Evolutionary conservation across 2,329 filamentous ascomycete species (phyloP).

Genomic region (Pyrenophora seminiperda): DNA sequence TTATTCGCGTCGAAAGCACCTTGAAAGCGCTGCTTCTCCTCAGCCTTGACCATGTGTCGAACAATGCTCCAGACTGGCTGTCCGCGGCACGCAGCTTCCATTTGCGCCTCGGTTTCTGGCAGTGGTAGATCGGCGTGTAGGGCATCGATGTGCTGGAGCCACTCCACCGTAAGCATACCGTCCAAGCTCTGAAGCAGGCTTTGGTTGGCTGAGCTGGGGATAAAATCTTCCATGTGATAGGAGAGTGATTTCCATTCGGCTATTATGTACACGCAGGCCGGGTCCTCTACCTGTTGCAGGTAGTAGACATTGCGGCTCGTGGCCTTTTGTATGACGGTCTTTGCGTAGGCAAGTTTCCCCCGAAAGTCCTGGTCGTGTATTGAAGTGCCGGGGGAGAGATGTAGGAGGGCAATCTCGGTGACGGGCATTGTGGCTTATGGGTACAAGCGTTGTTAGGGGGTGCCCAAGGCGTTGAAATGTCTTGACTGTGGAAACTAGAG

Average conservation of each 20-base stretch:
- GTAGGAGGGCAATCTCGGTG: slow-evolving; percentile 55
- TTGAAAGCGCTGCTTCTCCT: slow-evolving; percentile 32
- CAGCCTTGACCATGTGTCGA: slow-evolving; percentile 42
- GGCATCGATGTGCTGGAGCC: slow-evolving; percentile 51
- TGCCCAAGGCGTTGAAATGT: neutral
- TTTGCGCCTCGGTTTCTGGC: slow-evolving; percentile 10
- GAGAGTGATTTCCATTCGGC: slow-evolving; percentile 54
- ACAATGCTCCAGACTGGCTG: slow-evolving; percentile 38
- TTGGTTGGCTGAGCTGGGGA: slow-evolving; percentile 52
- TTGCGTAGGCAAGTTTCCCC: slow-evolving; percentile 45
- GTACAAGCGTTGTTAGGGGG: neutral
- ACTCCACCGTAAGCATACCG: slow-evolving; percentile 48
- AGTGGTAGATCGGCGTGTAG: slow-evolving; percentile 43
- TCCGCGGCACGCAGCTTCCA: slow-evolving; percentile 1
- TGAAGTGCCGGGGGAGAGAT: slow-evolving; percentile 35
- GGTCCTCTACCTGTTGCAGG: slow-evolving; percentile 54
- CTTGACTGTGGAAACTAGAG: neutral
- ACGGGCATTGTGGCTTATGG: slow-evolving; percentile 40
- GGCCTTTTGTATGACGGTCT: slow-evolving; percentile 45
- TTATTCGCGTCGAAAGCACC: slow-evolving; percentile 32
- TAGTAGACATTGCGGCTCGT: slow-evolving; percentile 48
- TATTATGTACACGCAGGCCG: slow-evolving; percentile 50
- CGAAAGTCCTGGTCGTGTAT: slow-evolving; percentile 28
- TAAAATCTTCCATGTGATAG: slow-evolving; percentile 52
- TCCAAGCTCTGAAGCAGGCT: slow-evolving; percentile 45